Base-by-base conservation (phyloP, 1,284 basidiomycete genomes). In the Laetiporus sulphureus region DNA sequence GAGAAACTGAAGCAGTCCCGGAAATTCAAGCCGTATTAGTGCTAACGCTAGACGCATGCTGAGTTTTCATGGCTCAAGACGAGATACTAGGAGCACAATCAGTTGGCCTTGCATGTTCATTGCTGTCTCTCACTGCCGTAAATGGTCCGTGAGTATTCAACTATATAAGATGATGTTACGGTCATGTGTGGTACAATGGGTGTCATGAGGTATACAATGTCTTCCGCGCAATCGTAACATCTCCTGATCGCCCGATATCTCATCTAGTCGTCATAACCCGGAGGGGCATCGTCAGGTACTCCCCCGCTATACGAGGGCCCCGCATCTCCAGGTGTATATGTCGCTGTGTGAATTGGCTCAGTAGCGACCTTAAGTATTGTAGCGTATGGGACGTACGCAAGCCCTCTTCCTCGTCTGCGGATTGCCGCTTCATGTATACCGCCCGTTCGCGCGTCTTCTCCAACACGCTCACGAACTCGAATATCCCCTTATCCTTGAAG, bases 1-100 rank as follows among this genome's bases (percentile, higher is more conserved):
- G 86, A 86, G 55, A 83, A 85, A 55, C 66, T 92, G 55, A 91
- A 86, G 63, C 74, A 78, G 39, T 79, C 82, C 24, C 74, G 82
- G 52, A 72, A 79, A 41, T 93, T 90, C 77, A 91, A 79, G 60
- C 90, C 90, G 11, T 94, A 94, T 61, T 93, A 62, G 64, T 22
- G 19, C 15, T 24, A 22, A n/a, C n/a, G n/a, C n/a, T n/a, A n/a
- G n/a, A n/a, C n/a, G n/a, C n/a, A n/a, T n/a, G n/a, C n/a, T n/a
- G n/a, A n/a, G n/a, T n/a, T n/a, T n/a, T n/a, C n/a, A n/a, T n/a
- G n/a, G n/a, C n/a, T n/a, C n/a, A n/a, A n/a, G n/a, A n/a, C n/a
- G n/a, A n/a, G n/a, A n/a, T n/a, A n/a, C n/a, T n/a, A n/a, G n/a
- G n/a, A n/a, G n/a, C n/a, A n/a, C n/a, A n/a, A n/a, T n/a, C n/a